Conservation (phyloP, 2,329 filamentous ascomycete species). For the Aspergillus awamori region DNA sequence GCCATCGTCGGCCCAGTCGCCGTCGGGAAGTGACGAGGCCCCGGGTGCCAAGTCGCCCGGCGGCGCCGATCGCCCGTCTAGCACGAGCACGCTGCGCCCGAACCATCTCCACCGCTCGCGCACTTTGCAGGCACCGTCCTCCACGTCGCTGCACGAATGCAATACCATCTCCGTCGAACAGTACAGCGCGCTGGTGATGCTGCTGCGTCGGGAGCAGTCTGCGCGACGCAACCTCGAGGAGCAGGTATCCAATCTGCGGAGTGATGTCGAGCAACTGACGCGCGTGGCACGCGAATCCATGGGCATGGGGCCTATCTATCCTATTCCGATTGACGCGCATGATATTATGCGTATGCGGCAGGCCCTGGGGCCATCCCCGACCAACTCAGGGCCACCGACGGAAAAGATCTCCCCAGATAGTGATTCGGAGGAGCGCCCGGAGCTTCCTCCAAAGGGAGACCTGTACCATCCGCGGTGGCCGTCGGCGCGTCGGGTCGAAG, state of each 20-base stretch:
- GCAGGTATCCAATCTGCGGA: conserved; percentile 47
- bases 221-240: conserved; percentile 49
- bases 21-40: conserved; percentile 10
- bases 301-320: conserved; percentile 38
- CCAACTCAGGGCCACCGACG: conserved; percentile 17
- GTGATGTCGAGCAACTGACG: conserved; percentile 43
- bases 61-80: conserved; percentile 29
- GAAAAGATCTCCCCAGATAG: conserved; percentile 26
- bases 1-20: conserved; percentile 21
- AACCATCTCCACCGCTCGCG: conserved; percentile 32
- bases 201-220: conserved; percentile 50
- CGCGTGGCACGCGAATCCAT: conserved; percentile 35
- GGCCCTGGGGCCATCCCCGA: conserved; percentile 24
- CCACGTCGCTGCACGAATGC: conserved; percentile 36
- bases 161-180: conserved; percentile 49
- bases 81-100: conserved; percentile 38
- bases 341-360: conserved; percentile 36
- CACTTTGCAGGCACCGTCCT: conserved; percentile 31
- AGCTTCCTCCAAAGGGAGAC: conserved; percentile 25
- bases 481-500: conserved; percentile 27
- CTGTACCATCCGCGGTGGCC: conserved; percentile 32
- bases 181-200: conserved; percentile 50
- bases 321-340: conserved; percentile 35
- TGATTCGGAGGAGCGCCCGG: conserved; percentile 31
- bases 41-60: conserved; percentile 15